These are phyloP conservation scores for Penicillium hordei DNA, from an alignment of 2,329 filamentous ascomycete species.

Conservation along the genomic window DNA sequence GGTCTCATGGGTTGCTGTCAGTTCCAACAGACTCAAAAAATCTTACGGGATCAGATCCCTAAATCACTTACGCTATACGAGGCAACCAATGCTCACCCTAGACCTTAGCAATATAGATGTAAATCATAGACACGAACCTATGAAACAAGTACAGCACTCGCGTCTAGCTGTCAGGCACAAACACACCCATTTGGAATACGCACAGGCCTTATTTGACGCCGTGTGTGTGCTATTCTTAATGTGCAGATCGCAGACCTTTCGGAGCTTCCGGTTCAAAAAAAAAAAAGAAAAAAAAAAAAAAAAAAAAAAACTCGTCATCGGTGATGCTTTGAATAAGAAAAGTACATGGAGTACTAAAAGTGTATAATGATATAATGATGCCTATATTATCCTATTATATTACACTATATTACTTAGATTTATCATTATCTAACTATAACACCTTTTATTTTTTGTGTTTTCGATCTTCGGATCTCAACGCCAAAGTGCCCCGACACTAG, in stretches of 20 bases:
- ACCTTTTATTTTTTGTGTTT: conserved; percentile 6
- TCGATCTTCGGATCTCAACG: conserved; percentile 25
- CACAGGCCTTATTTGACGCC: conserved; percentile 17
- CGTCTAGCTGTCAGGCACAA: conserved; percentile 14
- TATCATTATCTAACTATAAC: conserved; percentile 7
- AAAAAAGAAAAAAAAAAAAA: not conserved
- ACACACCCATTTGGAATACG: not conserved
- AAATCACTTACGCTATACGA: not conserved
- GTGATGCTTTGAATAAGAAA: not conserved
- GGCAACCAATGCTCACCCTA: not conserved
- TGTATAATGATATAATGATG: not conserved
- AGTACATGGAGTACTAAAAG: not conserved
- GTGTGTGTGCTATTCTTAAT: conserved; percentile 25
- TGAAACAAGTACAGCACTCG: not conserved
- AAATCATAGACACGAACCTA: not conserved
- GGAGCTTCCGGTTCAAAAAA: conserved; percentile 11
- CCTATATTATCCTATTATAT: not conserved
- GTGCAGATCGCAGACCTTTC: conserved; percentile 22
- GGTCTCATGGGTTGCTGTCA: not conserved
- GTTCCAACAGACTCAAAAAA: not conserved
- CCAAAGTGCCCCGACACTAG: conserved; percentile 23
- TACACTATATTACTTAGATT: not conserved
- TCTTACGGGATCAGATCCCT: conserved; percentile 11
- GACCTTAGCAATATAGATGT: not conserved
- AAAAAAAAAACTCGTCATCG: not conserved